Evolutionary conservation across 2,329 filamentous ascomycete species (phyloP), one percentile per base, ranked within the genome.

Genomic region (Diplodia scrobiculata): DNA sequence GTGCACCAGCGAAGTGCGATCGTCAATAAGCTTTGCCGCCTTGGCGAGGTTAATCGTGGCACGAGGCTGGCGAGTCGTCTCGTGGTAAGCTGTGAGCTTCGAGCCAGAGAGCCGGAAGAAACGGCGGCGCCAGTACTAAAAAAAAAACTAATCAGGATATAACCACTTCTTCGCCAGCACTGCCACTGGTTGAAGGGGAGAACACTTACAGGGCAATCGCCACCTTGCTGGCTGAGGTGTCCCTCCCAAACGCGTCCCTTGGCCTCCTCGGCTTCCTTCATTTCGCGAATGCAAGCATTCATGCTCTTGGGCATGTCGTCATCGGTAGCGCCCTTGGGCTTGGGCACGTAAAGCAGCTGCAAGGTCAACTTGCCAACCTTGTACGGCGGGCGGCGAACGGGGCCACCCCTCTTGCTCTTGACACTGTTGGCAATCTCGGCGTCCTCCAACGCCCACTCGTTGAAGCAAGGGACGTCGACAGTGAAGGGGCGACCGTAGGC

Each of bases 231-330:
- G 76, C 93, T 97, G 67, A 99, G 82, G 73, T 90, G 88, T 34
- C 95, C 94, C 78, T 99, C 94, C 83, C 87, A 96, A 72, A 87
- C 89, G 68, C 90, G 87, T 58, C 89, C 84, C 68, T 90, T 86
- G 68, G 91, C 85, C 76, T 91, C 90, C 76, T 97, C 92, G 1
- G 94, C 92, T 63, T 94, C 91, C 78, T 90, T 91, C 80, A 99
- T 88, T 80, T 98, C 95, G 19, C 95, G 87, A 71, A 98, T 90
- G 77, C 92, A 97, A 51, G 91, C 91, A 78, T 95, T 96, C 93
- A 99, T 97, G 82, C 93, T 97, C 87, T 98, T 98, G 65, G 95
- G 95, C 92, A 99, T 97, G 71, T 98, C 94, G 17, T 97, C 93
- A 70, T 98, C 95, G 59, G 87, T 88, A 34, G 88, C 84, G 52